phyloP scores from a whole-genome alignment of 768 basidiomycete species.

The Naematelia aurantialba region DNA sequence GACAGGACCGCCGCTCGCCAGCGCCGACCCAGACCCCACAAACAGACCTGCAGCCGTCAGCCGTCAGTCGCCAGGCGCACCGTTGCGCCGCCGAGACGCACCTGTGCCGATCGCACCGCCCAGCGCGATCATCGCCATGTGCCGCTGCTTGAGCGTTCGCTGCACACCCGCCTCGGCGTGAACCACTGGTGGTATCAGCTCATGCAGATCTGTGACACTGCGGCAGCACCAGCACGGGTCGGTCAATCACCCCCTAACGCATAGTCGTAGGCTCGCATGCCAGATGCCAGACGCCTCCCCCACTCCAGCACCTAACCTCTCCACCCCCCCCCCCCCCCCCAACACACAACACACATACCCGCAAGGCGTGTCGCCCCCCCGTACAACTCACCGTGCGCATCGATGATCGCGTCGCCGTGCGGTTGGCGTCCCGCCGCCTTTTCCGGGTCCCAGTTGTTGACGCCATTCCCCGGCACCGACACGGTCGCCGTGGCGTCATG shows the following conservation, averaged over 20 bases:
- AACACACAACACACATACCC: neutral
- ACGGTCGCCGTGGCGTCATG: neutral
- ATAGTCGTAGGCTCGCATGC: no score
- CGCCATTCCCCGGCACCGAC: neutral
- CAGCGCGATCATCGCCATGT: slow-evolving; percentile 51
- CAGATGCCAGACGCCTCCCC: no score
- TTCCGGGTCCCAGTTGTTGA: neutral
- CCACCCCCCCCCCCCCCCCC: no score
- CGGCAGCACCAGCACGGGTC: no score
- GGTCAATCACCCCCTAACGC: no score
- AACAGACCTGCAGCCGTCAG: slow-evolving; percentile 41
- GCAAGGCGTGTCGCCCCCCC: neutral
- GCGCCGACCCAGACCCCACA: slow-evolving; percentile 42
- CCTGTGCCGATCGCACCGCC: slow-evolving; percentile 50
- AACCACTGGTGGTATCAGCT: no score
- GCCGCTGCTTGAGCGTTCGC: slow-evolving; percentile 46
- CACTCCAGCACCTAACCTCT: no score
- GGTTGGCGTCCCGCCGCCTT: neutral
- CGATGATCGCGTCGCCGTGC: neutral
- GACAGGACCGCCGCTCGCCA: slow-evolving; percentile 43
- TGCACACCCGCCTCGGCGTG: slow-evolving; percentile 35
- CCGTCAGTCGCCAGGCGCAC: no score
- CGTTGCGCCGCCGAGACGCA: no score
- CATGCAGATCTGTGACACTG: no score
- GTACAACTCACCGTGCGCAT: neutral